These are phyloP conservation scores for Phytophthora pisi DNA, from an alignment of 352 stramenopile species.

Conservation along the genomic window DNA sequence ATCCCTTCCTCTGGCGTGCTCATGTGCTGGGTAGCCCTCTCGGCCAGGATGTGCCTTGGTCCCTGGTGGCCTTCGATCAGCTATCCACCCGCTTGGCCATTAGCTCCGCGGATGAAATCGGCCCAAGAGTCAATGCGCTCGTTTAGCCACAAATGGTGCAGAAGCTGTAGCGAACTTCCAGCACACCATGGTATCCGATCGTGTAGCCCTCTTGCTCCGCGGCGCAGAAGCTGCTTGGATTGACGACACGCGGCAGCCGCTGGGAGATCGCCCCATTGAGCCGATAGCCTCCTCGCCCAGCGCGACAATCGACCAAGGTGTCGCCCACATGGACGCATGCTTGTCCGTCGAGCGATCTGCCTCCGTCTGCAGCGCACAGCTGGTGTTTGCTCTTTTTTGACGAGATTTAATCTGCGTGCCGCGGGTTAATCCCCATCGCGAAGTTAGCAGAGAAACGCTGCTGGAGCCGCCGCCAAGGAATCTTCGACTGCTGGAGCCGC, in stretches of 20 bases:
- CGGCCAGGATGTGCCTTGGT: not conserved
- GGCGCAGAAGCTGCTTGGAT: not conserved
- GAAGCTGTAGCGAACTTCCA: too few species aligned
- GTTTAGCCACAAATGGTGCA: too few species aligned
- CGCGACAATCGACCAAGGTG: not conserved
- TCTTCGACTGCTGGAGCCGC: too few species aligned
- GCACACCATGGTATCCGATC: not conserved
- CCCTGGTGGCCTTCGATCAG: not conserved
- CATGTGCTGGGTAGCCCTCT: not conserved
- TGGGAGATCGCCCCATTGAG: not conserved
- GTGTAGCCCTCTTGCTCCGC: not conserved
- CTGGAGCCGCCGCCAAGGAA: not conserved
- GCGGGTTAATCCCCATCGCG: conserved; percentile 14
- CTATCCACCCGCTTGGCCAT: not conserved
- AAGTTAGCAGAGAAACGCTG: conserved; percentile 20
- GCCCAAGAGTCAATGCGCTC: not conserved
- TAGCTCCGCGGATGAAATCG: not conserved
- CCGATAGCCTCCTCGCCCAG: not conserved
- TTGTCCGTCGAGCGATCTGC: not conserved
- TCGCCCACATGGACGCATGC: too few species aligned
- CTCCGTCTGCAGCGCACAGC: conserved; percentile 8
- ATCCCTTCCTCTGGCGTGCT: not conserved
- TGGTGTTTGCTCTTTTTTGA: conserved; percentile 17
- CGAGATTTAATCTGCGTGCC: conserved; percentile 30
- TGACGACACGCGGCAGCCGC: not conserved